These are phyloP conservation scores for Nidula niveotomentosa DNA, from an alignment of 1,284 basidiomycete genomes.

Conservation along the genomic window DNA sequence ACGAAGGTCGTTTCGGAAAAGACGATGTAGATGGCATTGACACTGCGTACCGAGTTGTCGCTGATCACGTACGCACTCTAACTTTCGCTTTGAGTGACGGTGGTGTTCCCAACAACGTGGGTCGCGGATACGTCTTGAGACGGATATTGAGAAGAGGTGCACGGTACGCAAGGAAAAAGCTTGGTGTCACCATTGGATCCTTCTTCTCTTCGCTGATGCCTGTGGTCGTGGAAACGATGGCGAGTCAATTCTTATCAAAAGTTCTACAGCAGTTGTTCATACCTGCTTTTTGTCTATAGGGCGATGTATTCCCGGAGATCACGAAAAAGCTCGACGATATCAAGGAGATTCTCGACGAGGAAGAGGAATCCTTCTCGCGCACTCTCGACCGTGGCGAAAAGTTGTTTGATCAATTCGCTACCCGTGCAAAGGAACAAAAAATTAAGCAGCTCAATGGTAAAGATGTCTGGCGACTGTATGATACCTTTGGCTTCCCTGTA, in stretches of 20 bases:
- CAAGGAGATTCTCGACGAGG: constrained; percentile 96
- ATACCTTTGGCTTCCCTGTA: constrained; percentile 98
- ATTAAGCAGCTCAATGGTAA: constrained; percentile 78
- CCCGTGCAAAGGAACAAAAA: constrained; percentile 65
- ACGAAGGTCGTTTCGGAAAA: constrained; percentile 89
- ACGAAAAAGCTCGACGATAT: constrained; percentile 83
- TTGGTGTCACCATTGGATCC: constrained; percentile 90
- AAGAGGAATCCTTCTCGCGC: constrained; percentile 95
- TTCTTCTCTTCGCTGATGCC: constrained; percentile 96
- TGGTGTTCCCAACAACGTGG: constrained; percentile 95
- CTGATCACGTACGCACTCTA: constrained; percentile 95
- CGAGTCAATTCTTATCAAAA: constrained; percentile 27
- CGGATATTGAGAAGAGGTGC: constrained; percentile 92
- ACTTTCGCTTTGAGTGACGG: constrained; percentile 97
- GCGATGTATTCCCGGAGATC: constrained; percentile 92
- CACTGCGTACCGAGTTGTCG: constrained; percentile 96
- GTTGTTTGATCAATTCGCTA: constrained; percentile 91
- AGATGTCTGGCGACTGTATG: constrained; percentile 97
- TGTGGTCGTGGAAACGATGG: constrained; percentile 88
- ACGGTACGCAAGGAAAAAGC: constrained; percentile 94
- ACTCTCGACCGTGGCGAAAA: constrained; percentile 97
- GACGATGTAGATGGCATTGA: constrained; percentile 95
- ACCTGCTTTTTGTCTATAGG: constrained; percentile 41
- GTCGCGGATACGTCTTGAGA: constrained; percentile 93
- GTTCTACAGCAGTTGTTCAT: constrained; percentile 4